These are phyloP conservation scores for Termitomyces sp. DNA, from an alignment of 768 basidiomycete species.

Conservation along the genomic window DNA sequence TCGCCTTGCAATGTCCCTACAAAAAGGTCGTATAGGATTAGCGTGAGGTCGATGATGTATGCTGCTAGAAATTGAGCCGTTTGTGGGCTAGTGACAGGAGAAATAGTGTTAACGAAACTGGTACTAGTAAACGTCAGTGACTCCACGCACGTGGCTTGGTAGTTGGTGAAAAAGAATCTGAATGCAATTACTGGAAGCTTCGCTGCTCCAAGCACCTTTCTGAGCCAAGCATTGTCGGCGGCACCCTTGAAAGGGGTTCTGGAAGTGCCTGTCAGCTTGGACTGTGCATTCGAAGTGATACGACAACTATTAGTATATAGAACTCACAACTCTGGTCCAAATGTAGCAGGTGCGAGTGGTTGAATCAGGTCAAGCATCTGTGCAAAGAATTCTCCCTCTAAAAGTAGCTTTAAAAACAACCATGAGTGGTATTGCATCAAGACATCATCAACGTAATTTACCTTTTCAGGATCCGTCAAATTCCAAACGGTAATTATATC, in stretches of 20 bases:
- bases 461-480: background rate
- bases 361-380: background rate
- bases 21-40: background rate
- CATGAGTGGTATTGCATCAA: background rate
- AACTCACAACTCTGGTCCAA: background rate
- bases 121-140: background rate
- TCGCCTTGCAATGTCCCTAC: background rate
- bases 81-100: background rate
- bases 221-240: background rate
- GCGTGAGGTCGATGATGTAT: background rate
- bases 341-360: background rate
- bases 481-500: constrained; percentile 1
- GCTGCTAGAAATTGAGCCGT: background rate
- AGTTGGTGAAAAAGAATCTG: background rate
- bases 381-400: background rate
- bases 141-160: background rate
- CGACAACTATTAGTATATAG: background rate
- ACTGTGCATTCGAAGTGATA: background rate
- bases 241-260: background rate
- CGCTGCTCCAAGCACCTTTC: background rate
- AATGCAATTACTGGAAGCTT: background rate
- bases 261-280: background rate
- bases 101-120: background rate
- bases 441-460: background rate
- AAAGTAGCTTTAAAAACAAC: background rate